These are phyloP conservation scores for Pythium phragmitis DNA, from an alignment of 352 stramenopile species.

Conservation along the genomic window DNA sequence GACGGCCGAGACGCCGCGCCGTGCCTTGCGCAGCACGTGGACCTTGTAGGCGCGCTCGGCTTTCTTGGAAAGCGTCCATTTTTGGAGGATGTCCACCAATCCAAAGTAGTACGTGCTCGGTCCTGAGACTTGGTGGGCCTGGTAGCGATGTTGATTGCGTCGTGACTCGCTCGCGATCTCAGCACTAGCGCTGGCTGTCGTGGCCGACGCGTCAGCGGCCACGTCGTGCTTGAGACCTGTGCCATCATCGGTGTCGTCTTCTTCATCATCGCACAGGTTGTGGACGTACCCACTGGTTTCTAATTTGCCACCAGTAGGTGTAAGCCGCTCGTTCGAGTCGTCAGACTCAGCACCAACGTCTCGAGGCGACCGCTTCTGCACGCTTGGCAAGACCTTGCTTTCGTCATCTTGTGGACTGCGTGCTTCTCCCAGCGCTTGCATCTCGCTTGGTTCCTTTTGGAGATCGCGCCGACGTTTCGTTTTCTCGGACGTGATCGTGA, in stretches of 20 bases:
- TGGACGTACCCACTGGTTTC: slow-evolving; percentile 41
- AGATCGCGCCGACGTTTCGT: slow-evolving; percentile 10
- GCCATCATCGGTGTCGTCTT: slow-evolving; percentile 24
- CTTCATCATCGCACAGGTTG: slow-evolving; percentile 26
- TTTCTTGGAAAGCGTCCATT: slow-evolving; percentile 83
- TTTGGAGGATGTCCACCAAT: slow-evolving; percentile 88
- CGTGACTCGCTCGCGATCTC: not conserved
- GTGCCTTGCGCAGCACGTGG: slow-evolving; percentile 67
- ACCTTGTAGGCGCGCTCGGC: slow-evolving; percentile 85
- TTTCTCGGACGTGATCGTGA: slow-evolving; percentile 56
- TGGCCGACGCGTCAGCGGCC: slow-evolving; percentile 6
- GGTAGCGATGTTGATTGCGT: slow-evolving; percentile 44
- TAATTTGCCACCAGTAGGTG: not conserved
- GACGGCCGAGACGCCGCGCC: slow-evolving; percentile 74
- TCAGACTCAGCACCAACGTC: not conserved
- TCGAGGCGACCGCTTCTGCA: not conserved
- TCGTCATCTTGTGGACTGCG: not conserved
- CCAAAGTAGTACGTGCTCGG: slow-evolving; percentile 90
- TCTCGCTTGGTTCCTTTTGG: slow-evolving; percentile 14
- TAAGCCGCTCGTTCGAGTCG: not conserved
- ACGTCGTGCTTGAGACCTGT: slow-evolving; percentile 5
- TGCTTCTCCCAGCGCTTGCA: not conserved
- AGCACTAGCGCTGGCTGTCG: slow-evolving; percentile 14
- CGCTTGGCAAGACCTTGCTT: not conserved
- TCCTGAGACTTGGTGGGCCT: slow-evolving; percentile 76